Base-by-base conservation (phyloP, 2,329 filamentous ascomycete genomes). In the Claviceps pusilla region DNA sequence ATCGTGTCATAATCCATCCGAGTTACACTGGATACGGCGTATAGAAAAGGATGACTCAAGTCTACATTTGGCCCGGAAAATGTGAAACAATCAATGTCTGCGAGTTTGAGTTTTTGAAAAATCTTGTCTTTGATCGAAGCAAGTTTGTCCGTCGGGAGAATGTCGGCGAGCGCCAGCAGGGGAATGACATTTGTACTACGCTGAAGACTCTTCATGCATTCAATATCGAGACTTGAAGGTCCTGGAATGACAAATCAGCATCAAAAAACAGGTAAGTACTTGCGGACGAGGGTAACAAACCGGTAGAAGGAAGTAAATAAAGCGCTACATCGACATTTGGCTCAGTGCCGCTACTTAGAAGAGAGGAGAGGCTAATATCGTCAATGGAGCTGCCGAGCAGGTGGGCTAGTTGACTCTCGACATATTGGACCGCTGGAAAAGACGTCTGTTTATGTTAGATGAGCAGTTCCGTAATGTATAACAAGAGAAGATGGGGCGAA, bases 181-280 rank as follows among this genome's bases (percentile, higher is more conserved):
- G 91, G 87, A 49, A 97, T 83, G 7, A 97, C 78, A 65, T 95
- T 97, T 7, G 88, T 93, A 55, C 89, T 74, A 2, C 76, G 71
- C 33, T 83, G 79, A 24, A 96, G 75, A 35, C 79, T 79, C 51
- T 78, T 77, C 55, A 95, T 80, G 61, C 83, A 85, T 56, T 86
- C 78, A 9, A 91, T 70, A 62, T 95, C 89, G 43, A 59, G 52
- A 14, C 49, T 48, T 9, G 58, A 57, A 19, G 66, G 65, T 9
- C 69, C 69, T 68, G 63, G 60, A 59, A 45, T 60, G 49, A 60
- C 55, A 60, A 56, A n/a, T 53, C 16, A n/a, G 29, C 28, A 42
- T 46, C 28, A 9, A 53, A 46, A 7, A 2, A 28, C 14, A 10
- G 10, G n/a, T 29, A 11, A 6, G 29, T 33, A 6, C 24, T 24